Evolutionary conservation across 176 grass and related monocot species (phyloP), one percentile per base, ranked within the genome.

Genomic region (Cenchrus purpureus): DNA sequence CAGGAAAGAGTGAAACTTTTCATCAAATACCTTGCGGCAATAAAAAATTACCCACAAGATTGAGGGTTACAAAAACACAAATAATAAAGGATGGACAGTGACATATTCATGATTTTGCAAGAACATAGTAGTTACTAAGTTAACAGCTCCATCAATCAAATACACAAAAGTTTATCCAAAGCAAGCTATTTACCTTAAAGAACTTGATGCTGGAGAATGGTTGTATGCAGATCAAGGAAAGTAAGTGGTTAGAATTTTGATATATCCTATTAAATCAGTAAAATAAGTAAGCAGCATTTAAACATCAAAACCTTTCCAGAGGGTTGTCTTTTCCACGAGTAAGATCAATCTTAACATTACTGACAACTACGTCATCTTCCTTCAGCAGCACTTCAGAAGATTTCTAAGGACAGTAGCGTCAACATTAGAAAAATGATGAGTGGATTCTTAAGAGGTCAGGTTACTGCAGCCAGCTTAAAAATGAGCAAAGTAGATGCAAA

Each of bases 291-390:
- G 4, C 55, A 71, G 7, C n/a, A 69, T 77, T 52, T n/a, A 75
- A 68, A 50, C 8, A 52, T 79, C 0, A 22, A 65, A 77, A 98
- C 96, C 96, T 95, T 82, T 94, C 79, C n/a, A 98, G 89, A 66
- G 96, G 96, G 17, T 95, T 98, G 58, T 98, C 71, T 68, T 77
- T 95, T 79, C 96, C 96, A 75, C 89, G 91, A 48, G 96, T 98
- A 82, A 98, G 88, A 92, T 98, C 96, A 77, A 98, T 98, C 84
- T 90, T 98, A 8, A 98, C 83, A 87, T 98, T 98, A 89, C 93
- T 90, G 16, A 98, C 89, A 57, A 53, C 96, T 57, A 98, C 68
- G 71, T 98, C 96, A 65, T 98, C 96, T 92, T 90, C 91, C 83
- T 87, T 92, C 37, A 98, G 81, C 68, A 87, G 69, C 19, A 82